A percentile compares a stretch with the other conserved stretches of the same genome.
These are phyloP conservation scores for Rhytidiadelphus loreus DNA, from an alignment of 225 moss, liverwort and hornwort genomes.

Conservation along the genomic window DNA sequence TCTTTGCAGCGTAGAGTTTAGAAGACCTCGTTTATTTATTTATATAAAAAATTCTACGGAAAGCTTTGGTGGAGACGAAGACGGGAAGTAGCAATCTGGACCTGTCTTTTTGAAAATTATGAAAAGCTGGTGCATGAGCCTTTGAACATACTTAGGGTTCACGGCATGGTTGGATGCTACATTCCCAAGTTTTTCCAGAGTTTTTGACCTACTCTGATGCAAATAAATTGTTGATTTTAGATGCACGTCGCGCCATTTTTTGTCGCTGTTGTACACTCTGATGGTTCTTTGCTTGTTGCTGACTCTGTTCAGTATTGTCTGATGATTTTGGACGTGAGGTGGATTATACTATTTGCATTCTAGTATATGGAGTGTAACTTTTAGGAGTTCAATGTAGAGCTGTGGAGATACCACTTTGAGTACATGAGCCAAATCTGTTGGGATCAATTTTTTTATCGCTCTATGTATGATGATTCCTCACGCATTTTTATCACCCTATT, in stretches of 20 bases:
- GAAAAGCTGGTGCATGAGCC: background rate
- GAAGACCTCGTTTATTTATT: background rate
- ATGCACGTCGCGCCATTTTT: background rate
- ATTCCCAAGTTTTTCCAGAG: background rate
- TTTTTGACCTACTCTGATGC: background rate
- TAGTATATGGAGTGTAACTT: background rate
- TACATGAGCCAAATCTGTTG: background rate
- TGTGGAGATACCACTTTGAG: background rate
- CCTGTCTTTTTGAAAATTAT: background rate
- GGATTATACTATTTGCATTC: too few relatives aligned
- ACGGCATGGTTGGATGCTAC: background rate
- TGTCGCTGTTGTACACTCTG: background rate
- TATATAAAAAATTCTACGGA: background rate
- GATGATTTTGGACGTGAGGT: background rate
- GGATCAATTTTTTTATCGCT: background rate
- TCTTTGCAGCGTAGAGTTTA: background rate
- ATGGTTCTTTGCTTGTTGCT: background rate
- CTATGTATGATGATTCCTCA: background rate
- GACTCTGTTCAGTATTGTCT: background rate
- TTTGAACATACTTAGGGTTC: background rate
- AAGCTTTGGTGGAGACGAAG: background rate
- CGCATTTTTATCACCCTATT: background rate
- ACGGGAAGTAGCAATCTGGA: background rate
- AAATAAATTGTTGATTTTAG: background rate
- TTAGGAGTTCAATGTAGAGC: background rate